Base-by-base conservation (phyloP, 2,329 filamentous ascomycete species). In the Stagonosporopsis vannaccii region DNA sequence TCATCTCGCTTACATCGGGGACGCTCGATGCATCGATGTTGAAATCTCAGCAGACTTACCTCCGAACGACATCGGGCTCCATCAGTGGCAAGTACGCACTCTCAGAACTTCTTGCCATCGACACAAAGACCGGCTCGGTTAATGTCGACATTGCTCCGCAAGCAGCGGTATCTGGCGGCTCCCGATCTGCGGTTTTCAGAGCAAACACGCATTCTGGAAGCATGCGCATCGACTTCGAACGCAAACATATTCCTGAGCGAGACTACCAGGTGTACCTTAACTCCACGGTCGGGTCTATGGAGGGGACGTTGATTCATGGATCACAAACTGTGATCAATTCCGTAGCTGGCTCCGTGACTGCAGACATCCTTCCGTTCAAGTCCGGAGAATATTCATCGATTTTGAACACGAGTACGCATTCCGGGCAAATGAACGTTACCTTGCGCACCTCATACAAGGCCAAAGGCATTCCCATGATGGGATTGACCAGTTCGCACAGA, bases 21-120 rank as follows among this genome's bases (percentile, higher is more conserved):
- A 71, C 72, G 3, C 61, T 72, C 11, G 75, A 78, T 26, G 60
- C 72, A 1, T 56, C 72, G 6, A 56, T 70, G 4, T 68, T 77
- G 51, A 65, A 70, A 43, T 77, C 76, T 2, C 73, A 76, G 12
- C 67, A 76, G 47, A 79, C 75, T n/a, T 63, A 67, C 17, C 72
- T 81, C 11, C 66, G 76, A 22, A 73, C 75, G 6, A 71, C 71
- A 4, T 76, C 77, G 0, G 78, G 78, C 7, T 74, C 74, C 17
- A 76, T 81, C 40, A 75, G 66, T 41, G 79, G 79, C 1, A 70
- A 63, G 11, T 80, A 77, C 61, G 68, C 75, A 4, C 69, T 81
- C 2, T 65, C 65, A 13, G 77, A 81, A 49, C 63, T 78, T 7
- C 65, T 81, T 8, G 72, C 66, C 17, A 68, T 81, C 30, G 71